A percentile compares a stretch with the other conserved stretches of the same genome.
Conservation (phyloP, 371 early-diverging fungal genomes). For the Funneliformis caledonium region DNA sequence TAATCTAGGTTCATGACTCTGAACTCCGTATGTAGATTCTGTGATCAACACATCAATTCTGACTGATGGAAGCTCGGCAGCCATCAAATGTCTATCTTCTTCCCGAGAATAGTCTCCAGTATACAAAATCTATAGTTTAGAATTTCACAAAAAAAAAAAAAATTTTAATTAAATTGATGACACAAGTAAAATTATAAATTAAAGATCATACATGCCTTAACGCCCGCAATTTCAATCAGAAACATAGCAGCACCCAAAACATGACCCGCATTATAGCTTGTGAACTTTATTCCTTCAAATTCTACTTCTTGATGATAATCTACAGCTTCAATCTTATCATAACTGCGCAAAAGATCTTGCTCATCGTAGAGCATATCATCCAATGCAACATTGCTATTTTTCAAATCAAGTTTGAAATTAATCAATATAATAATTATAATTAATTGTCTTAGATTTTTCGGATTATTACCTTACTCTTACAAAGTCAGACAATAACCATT, state of each 20-base stretch:
- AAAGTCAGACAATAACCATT: slow-evolving; percentile 98
- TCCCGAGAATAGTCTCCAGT: slow-evolving; percentile 99
- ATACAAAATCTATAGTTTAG: slow-evolving; percentile 74
- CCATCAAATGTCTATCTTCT: slow-evolving; percentile 99
- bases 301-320: slow-evolving; percentile 99
- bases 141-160: background rate
- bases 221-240: slow-evolving; percentile 97
- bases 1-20: slow-evolving; percentile 95
- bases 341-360: slow-evolving; percentile 89
- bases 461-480: slow-evolving; percentile 82
- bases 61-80: slow-evolving; percentile 93
- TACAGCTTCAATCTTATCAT: slow-evolving; percentile 95
- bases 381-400: slow-evolving; percentile 72
- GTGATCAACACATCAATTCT: slow-evolving; percentile 95
- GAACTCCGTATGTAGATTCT: slow-evolving; percentile 99
- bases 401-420: background rate
- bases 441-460: background rate
- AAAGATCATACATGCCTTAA: slow-evolving; percentile 59
- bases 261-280: slow-evolving; percentile 99
- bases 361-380: slow-evolving; percentile 97
- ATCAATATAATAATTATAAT: background rate
- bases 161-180: background rate
- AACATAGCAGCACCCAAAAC: slow-evolving; percentile 99
- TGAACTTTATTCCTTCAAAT: slow-evolving; percentile 96
- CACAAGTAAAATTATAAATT: background rate